Percentiles rank a stretch among this genome's conserved stretches.
Evolutionary conservation across 2,329 filamentous ascomycete species (phyloP).

Genomic region (Exophiala viscosa): DNA sequence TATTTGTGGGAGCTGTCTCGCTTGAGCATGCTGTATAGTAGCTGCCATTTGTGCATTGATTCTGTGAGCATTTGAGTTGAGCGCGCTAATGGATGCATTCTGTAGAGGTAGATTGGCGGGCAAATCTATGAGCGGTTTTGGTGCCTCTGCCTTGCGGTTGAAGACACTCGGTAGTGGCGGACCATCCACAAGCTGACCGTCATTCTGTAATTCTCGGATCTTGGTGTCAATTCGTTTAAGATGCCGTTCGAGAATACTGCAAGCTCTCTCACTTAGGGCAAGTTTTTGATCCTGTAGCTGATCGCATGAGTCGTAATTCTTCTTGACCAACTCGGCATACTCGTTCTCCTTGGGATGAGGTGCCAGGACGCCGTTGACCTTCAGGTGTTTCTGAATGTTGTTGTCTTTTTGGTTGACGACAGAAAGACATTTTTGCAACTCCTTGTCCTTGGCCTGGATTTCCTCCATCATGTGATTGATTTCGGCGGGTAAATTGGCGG

Average conservation of each 20-base stretch:
- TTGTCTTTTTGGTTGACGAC: constrained; percentile 57
- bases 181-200: constrained; percentile 58
- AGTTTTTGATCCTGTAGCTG: constrained; percentile 62
- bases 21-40: constrained; percentile 32
- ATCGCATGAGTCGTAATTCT: constrained; percentile 57
- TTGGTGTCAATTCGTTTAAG: constrained; percentile 62
- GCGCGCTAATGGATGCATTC: constrained; percentile 54
- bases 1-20: constrained; percentile 31
- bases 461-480: constrained; percentile 65
- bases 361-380: constrained; percentile 58
- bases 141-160: constrained; percentile 45
- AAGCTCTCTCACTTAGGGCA: constrained; percentile 57
- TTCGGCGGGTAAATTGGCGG: constrained; percentile 60
- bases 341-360: constrained; percentile 62
- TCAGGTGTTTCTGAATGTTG: constrained; percentile 64
- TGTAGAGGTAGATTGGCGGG: constrained; percentile 51
- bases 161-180: constrained; percentile 59
- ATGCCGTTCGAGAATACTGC: constrained; percentile 58
- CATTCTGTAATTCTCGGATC: constrained; percentile 56
- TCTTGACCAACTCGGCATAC: constrained; percentile 55
- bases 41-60: constrained; percentile 45
- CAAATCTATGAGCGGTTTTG: constrained; percentile 49
- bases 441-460: constrained; percentile 61
- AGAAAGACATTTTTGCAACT: constrained; percentile 55
- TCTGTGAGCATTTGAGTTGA: constrained; percentile 51